Evolutionary conservation across 2,329 filamentous ascomycete species (phyloP).

Genomic region (Aspergillus cejpii): DNA sequence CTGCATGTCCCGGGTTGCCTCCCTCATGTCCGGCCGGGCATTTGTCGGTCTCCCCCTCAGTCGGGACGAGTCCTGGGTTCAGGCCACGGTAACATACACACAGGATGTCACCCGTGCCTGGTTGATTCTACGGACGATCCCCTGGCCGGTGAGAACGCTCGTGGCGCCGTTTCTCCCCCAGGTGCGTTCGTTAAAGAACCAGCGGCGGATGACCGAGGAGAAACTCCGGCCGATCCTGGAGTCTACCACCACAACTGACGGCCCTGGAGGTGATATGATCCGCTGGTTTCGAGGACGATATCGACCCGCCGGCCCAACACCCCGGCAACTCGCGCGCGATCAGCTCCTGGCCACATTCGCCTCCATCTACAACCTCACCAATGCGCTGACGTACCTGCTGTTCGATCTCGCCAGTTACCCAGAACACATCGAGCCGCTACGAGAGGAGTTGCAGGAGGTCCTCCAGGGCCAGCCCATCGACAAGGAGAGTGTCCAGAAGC

Average conservation of each 20-base stretch:
- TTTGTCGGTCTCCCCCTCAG: background rate
- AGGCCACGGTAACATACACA: background rate
- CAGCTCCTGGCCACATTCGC: background rate
- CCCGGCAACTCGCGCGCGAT: background rate
- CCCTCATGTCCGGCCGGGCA: background rate
- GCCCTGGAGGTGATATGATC: background rate
- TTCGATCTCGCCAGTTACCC: background rate
- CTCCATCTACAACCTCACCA: background rate
- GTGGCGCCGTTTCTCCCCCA: background rate
- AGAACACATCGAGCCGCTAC: background rate
- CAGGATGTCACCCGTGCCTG: background rate
- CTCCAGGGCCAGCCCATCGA: background rate
- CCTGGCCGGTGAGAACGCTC: background rate
- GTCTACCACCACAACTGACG: background rate
- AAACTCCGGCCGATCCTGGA: background rate
- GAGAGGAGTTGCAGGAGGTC: background rate
- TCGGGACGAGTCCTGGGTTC: background rate
- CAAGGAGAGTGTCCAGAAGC: background rate
- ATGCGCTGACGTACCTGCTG: background rate
- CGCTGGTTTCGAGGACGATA: background rate
- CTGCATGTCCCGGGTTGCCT: background rate
- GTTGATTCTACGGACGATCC: background rate
- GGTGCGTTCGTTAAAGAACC: background rate
- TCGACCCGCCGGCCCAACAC: background rate
- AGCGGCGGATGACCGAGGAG: background rate